Percentiles rank a stretch among this genome's conserved stretches.
Evolutionary conservation across 1,139 yeast species (phyloP).

Genomic region (Blastobotrys petasosporus): DNA sequence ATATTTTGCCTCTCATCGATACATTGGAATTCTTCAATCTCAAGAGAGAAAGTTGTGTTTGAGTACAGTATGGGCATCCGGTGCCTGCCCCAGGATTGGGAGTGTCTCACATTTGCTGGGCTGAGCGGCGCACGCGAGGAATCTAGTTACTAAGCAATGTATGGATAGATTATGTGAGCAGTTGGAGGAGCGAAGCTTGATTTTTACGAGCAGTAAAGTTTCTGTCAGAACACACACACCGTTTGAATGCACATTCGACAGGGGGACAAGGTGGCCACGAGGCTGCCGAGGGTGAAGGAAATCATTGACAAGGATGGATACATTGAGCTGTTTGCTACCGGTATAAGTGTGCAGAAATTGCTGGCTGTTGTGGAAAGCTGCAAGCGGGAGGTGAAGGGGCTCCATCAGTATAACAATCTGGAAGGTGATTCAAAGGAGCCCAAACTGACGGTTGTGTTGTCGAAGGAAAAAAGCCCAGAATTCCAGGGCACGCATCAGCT

Average conservation of each 20-base stretch:
- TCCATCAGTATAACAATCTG: constrained; percentile 23
- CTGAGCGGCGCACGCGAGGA: no score
- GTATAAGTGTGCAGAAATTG: constrained; percentile 23
- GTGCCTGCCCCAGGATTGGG: no score
- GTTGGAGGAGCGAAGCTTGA: no score
- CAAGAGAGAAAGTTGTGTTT: no score
- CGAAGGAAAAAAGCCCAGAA: not conserved
- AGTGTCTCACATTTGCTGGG: no score
- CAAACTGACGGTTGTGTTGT: not conserved
- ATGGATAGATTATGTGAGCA: no score
- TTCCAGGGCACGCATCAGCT: not conserved
- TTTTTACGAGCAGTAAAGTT: no score
- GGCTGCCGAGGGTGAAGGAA: constrained; percentile 12
- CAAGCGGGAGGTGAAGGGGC: constrained; percentile 16
- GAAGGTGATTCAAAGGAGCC: constrained; percentile 1
- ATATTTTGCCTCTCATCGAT: no score
- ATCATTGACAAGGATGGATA: constrained; percentile 6
- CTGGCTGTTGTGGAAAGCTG: constrained; percentile 25
- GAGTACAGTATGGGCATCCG: no score
- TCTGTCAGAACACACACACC: no score
- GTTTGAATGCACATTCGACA: constrained; percentile 9
- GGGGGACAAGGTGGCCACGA: constrained; percentile 19
- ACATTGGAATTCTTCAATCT: no score
- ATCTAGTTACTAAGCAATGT: no score
- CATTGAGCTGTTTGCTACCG: constrained; percentile 18